Conservation (phyloP, 2,329 filamentous ascomycete genomes). For the Coleophoma eucalyptorum region DNA sequence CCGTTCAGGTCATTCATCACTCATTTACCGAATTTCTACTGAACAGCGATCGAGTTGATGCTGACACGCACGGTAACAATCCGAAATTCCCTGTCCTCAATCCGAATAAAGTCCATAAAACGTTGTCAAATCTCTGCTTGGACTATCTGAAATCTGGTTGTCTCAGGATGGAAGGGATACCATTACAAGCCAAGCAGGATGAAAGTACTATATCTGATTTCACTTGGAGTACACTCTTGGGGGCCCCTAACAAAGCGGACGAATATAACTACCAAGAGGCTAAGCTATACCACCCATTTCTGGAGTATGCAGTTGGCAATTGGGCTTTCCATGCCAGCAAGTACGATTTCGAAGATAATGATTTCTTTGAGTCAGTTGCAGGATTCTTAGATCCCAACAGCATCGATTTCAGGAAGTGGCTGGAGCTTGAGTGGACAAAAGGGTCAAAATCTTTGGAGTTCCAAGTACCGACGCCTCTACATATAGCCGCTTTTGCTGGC, state of each 20-base stretch:
- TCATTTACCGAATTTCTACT: slow-evolving; percentile 43
- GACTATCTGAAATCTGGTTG: slow-evolving; percentile 6
- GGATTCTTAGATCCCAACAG: slow-evolving; percentile 8
- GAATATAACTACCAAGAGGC: slow-evolving; percentile 8
- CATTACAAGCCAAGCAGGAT: neutral
- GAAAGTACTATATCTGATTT: neutral
- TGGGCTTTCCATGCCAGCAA: slow-evolving; percentile 3
- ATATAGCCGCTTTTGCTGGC: slow-evolving; percentile 15
- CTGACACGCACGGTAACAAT: slow-evolving; percentile 2
- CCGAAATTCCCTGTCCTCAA: slow-evolving; percentile 8
- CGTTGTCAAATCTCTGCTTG: slow-evolving; percentile 5
- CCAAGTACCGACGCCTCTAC: slow-evolving; percentile 7
- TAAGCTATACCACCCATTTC: slow-evolving; percentile 7
- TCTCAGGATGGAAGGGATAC: neutral
- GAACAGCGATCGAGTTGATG: slow-evolving; percentile 11
- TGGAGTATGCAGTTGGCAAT: slow-evolving; percentile 3
- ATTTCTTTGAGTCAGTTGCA: slow-evolving; percentile 7
- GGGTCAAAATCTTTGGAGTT: neutral
- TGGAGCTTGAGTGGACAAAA: slow-evolving; percentile 6
- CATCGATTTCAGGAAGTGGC: slow-evolving; percentile 10
- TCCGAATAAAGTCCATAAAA: slow-evolving; percentile 2
- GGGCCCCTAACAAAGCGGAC: neutral
- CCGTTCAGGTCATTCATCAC: slow-evolving; percentile 40
- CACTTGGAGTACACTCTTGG: neutral
- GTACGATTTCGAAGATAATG: slow-evolving; percentile 10